Evolutionary conservation across 257 asterid genomes (phyloP).

Genomic region (Solanum tarapatanum): DNA sequence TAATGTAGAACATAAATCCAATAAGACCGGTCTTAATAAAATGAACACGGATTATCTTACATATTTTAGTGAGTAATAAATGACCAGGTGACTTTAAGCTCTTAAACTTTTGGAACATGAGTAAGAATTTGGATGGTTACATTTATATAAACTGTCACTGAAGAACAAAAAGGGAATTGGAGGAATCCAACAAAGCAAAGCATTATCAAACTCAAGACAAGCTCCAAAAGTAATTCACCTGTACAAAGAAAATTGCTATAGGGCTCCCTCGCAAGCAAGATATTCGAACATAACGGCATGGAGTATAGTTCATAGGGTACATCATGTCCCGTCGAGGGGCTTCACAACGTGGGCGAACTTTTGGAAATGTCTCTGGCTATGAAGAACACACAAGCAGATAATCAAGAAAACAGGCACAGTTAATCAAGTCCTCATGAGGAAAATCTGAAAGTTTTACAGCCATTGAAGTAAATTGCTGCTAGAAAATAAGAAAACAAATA

Average conservation of each 20-base stretch:
- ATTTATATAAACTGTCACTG: not conserved
- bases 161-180: not conserved
- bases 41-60: not conserved
- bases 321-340: constrained; percentile 96
- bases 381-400: constrained; percentile 9
- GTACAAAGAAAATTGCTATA: constrained; percentile 87
- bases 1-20: not conserved
- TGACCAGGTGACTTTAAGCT: not conserved
- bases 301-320: constrained; percentile 79
- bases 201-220: not conserved
- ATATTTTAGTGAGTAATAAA: not conserved
- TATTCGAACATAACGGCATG: constrained; percentile 87
- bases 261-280: constrained; percentile 98
- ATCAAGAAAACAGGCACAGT: constrained; percentile 3
- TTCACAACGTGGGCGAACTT: constrained; percentile 95
- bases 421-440: not conserved
- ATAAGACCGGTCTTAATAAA: not conserved
- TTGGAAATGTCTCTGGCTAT: constrained; percentile 90
- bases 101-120: not conserved
- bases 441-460: not conserved
- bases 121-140: not conserved
- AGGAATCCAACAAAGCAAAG: not conserved
- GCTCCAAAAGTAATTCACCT: constrained; percentile 32
- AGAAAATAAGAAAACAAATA: not conserved
- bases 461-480: not conserved